Percentiles rank a stretch among this genome's conserved stretches.
These are phyloP conservation scores for Nemania serpens DNA, from an alignment of 2,329 filamentous ascomycete genomes.

Conservation along the genomic window DNA sequence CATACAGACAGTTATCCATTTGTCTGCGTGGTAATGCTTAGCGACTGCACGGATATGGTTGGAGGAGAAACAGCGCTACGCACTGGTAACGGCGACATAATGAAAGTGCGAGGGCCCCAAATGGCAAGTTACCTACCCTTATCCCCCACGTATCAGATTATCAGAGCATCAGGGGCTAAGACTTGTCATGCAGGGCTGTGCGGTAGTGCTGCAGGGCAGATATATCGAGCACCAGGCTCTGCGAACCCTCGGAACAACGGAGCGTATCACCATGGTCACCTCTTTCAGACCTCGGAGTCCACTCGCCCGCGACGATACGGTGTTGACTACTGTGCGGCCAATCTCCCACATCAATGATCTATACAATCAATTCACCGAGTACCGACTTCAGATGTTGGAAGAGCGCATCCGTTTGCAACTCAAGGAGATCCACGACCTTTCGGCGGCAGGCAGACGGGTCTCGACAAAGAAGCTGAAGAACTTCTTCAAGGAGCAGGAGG, in stretches of 20 bases:
- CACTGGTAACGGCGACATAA: constrained; percentile 56
- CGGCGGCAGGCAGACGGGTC: constrained; percentile 35
- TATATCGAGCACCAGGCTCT: constrained; percentile 70
- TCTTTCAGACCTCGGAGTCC: constrained; percentile 65
- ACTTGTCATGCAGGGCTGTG: constrained; percentile 54
- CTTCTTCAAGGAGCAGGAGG: constrained; percentile 42
- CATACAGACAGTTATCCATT: constrained; percentile 70
- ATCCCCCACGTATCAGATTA: background rate
- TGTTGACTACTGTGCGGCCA: constrained; percentile 62
- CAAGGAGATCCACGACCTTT: constrained; percentile 47
- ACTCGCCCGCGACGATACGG: constrained; percentile 61
- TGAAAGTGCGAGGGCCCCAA: constrained; percentile 63
- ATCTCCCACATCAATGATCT: constrained; percentile 62
- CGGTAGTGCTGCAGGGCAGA: constrained; percentile 68
- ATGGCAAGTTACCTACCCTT: constrained; percentile 53
- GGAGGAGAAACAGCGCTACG: constrained; percentile 68
- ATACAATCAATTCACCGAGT: constrained; percentile 65
- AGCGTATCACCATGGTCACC: constrained; percentile 70
- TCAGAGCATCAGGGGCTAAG: background rate
- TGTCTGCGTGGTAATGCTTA: constrained; percentile 72
- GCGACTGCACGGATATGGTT: constrained; percentile 65
- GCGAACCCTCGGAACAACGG: constrained; percentile 59
- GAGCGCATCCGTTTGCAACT: constrained; percentile 57
- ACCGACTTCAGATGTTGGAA: constrained; percentile 66
- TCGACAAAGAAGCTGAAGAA: constrained; percentile 39